Conservation (phyloP, 1,284 basidiomycete genomes). For the Hymenochaete sp. region DNA sequence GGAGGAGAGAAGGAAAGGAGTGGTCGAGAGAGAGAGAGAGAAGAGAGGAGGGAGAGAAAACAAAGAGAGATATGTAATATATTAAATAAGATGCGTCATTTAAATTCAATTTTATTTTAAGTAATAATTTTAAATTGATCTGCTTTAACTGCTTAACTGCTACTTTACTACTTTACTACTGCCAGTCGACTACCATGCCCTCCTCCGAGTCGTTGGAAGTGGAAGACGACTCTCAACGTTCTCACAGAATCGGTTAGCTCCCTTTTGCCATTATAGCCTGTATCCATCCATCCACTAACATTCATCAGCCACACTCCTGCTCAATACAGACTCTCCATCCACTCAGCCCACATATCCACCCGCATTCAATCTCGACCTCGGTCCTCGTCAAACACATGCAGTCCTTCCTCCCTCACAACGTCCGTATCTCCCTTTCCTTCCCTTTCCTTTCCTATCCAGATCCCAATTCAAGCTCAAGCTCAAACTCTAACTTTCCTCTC, state of each 20-base stretch:
- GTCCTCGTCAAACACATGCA: slow-evolving; percentile 12
- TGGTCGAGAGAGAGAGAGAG: slow-evolving; percentile 12
- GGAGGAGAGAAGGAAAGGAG: slow-evolving; percentile 20
- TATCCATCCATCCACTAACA: neutral
- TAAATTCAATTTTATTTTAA: slow-evolving; percentile 1
- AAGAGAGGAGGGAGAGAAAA: neutral
- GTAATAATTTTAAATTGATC: too few species aligned
- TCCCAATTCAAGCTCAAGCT: too few species aligned
- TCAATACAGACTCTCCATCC: slow-evolving; percentile 6
- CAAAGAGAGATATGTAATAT: slow-evolving; percentile 1
- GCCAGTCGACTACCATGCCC: neutral
- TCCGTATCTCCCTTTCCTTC: slow-evolving; percentile 3
- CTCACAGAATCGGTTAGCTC: slow-evolving; percentile 16
- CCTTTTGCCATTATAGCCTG: neutral
- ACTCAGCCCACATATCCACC: slow-evolving; percentile 1
- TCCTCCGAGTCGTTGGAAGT: slow-evolving; percentile 18
- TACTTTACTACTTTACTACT: too few species aligned
- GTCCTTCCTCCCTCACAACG: slow-evolving; percentile 16
- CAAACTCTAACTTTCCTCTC: too few species aligned
- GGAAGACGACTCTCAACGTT: slow-evolving; percentile 19
- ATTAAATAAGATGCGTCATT: slow-evolving; percentile 6
- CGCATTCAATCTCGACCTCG: slow-evolving; percentile 16
- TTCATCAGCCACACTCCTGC: slow-evolving; percentile 16
- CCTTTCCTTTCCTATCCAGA: slow-evolving; percentile 5
- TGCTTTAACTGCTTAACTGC: too few species aligned